Percentiles rank a stretch among this genome's conserved stretches.
Conservation (phyloP, 768 basidiomycete genomes). For the Suillus paluster region DNA sequence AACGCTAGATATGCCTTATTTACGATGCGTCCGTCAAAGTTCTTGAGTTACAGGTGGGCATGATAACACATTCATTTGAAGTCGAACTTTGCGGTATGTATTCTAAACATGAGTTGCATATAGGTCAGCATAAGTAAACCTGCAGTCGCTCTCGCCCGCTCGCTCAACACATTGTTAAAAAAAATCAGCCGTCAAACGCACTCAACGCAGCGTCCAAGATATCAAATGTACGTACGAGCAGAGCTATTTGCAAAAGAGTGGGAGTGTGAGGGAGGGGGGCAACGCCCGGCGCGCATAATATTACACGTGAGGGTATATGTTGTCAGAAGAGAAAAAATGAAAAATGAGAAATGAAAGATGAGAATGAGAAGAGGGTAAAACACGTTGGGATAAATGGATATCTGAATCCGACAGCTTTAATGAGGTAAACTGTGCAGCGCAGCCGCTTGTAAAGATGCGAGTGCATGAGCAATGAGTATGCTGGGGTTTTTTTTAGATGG, state of each 20-base stretch:
- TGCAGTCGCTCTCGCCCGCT: too few species aligned
- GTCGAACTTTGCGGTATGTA: neutral
- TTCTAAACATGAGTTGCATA: constrained; percentile 3
- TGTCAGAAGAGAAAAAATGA: constrained; percentile 30
- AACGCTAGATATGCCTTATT: constrained; percentile 19
- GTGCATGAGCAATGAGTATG: constrained; percentile 4
- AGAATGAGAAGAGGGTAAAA: too few species aligned
- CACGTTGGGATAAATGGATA: constrained; percentile 31
- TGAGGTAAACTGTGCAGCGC: constrained; percentile 28
- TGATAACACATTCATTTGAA: constrained; percentile 4
- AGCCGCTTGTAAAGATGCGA: constrained; percentile 20
- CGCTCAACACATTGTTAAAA: too few species aligned
- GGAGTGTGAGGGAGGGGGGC: constrained; percentile 9
- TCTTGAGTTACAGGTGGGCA: too few species aligned
- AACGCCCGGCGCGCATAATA: constrained; percentile 32
- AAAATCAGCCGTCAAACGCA: too few species aligned
- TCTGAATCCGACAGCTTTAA: constrained; percentile 31
- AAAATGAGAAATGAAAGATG: constrained; percentile 13
- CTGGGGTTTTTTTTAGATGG: constrained; percentile 17
- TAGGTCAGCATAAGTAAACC: constrained; percentile 11
- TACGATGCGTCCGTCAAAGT: too few species aligned
- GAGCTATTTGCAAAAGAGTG: constrained; percentile 16
- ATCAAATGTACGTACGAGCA: constrained; percentile 14
- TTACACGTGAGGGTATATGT: constrained; percentile 45
- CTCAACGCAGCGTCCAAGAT: constrained; percentile 17